These are phyloP conservation scores for Irpex lacteus DNA, from an alignment of 1,284 basidiomycete genomes.

Conservation along the genomic window DNA sequence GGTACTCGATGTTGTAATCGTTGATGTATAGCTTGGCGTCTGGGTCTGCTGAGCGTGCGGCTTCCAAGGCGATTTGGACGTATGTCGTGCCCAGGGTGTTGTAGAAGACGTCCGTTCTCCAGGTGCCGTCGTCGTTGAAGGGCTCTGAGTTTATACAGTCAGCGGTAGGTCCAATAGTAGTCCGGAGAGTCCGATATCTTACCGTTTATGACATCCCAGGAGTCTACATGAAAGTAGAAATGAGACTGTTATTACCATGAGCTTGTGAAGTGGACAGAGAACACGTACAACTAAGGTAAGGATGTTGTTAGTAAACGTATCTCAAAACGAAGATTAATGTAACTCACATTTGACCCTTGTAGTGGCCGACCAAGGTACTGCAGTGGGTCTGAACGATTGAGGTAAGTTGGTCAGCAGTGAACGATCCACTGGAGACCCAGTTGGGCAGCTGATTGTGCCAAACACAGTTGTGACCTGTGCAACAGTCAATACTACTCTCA, in stretches of 20 bases:
- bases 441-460: conserved; percentile 54
- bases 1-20: conserved; percentile 44
- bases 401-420: conserved; percentile 40
- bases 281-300: conserved; percentile 23
- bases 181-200: background rate
- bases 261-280: background rate
- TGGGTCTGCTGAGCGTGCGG: conserved; percentile 46
- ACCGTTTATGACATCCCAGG: conserved; percentile 42
- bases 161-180: background rate
- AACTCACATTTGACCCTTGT: conserved; percentile 47
- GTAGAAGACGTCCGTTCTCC: conserved; percentile 45
- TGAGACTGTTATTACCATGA: too few relatives aligned
- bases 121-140: conserved; percentile 59
- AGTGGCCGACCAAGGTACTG: conserved; percentile 44
- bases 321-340: background rate
- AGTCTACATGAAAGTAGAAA: conserved; percentile 8
- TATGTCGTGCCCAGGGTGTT: conserved; percentile 42
- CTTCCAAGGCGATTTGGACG: conserved; percentile 41
- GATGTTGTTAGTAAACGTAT: background rate
- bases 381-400: conserved; percentile 45
- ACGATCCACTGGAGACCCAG: conserved; percentile 47
- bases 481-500: background rate
- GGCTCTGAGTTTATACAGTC: conserved; percentile 31
- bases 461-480: conserved; percentile 44
- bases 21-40: conserved; percentile 44